Conservation (phyloP, 345 rosid genomes). For the Ailanthus altissimus region DNA sequence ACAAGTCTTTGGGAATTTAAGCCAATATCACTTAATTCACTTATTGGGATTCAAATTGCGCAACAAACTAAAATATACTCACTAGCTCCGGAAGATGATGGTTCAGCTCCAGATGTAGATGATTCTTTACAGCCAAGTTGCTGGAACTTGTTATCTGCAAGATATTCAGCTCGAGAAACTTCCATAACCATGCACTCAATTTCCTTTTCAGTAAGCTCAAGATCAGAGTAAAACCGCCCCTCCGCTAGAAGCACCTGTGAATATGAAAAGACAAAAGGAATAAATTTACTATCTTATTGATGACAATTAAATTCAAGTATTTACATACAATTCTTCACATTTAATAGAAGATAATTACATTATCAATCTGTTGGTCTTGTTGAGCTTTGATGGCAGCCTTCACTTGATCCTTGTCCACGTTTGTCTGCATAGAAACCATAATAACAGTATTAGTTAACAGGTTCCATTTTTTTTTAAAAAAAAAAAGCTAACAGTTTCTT, state of each 20-base stretch:
- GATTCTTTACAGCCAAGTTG: conserved; percentile 66
- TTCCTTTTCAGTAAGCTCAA: conserved; percentile 96
- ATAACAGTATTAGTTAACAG: conserved; percentile 2
- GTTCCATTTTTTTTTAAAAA: too few species aligned
- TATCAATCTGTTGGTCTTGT: conserved; percentile 95
- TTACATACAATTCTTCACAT: background rate
- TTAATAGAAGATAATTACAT: conserved; percentile 45
- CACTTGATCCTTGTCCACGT: conserved; percentile 86
- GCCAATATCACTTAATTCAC: background rate
- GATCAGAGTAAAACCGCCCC: conserved; percentile 86
- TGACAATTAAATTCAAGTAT: background rate
- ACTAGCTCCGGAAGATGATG: conserved; percentile 97
- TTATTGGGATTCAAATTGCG: background rate
- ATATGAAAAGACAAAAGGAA: background rate
- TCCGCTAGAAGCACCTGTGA: conserved; percentile 92
- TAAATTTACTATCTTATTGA: conserved; percentile 10
- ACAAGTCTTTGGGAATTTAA: background rate
- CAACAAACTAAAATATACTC: conserved; percentile 35
- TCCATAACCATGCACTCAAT: conserved; percentile 94
- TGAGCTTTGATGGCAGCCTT: conserved; percentile 99
- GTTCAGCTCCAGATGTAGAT: conserved; percentile 81
- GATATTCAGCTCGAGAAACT: conserved; percentile 96
- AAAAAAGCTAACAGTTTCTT: background rate
- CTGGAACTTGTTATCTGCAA: conserved; percentile 61
- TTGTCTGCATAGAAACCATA: conserved; percentile 55